Conservation (phyloP, 2,329 filamentous ascomycete species). For the Hymenoscyphus fructigenus region DNA sequence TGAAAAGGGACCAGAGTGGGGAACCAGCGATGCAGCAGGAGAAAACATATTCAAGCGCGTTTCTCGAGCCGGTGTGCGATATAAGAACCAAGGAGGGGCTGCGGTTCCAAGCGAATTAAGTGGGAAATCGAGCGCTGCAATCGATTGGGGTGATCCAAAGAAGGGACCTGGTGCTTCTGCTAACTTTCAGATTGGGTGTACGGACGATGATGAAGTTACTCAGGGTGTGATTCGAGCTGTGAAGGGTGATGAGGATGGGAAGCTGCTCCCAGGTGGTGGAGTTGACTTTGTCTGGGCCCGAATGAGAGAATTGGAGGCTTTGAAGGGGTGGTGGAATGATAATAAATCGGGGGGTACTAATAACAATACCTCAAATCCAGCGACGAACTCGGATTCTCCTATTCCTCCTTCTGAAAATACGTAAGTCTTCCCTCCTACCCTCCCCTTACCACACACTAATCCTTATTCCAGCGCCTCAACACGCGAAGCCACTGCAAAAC, state of each 20-base stretch:
- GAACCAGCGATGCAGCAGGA: constrained; percentile 71
- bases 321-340: constrained; percentile 67
- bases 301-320: constrained; percentile 63
- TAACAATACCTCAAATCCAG: not conserved
- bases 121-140: constrained; percentile 66
- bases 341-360: constrained; percentile 39
- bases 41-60: constrained; percentile 91
- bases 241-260: constrained; percentile 56
- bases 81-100: constrained; percentile 59
- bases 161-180: constrained; percentile 57
- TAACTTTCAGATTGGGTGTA: constrained; percentile 56
- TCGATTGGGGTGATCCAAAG: constrained; percentile 86
- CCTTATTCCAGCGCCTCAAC: constrained; percentile 19
- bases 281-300: constrained; percentile 68
- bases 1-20: constrained; percentile 87
- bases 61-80: constrained; percentile 59
- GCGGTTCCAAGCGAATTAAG: constrained; percentile 54
- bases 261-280: constrained; percentile 57
- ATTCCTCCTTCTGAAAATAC: constrained; percentile 4
- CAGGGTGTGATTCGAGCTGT: constrained; percentile 57
- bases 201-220: constrained; percentile 58
- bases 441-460: constrained; percentile 9
- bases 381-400: constrained; percentile 8
- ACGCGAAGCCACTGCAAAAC: constrained; percentile 23
- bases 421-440: not conserved